Conservation (phyloP, 2,329 filamentous ascomycete genomes). For the Aschersonia sp. region DNA sequence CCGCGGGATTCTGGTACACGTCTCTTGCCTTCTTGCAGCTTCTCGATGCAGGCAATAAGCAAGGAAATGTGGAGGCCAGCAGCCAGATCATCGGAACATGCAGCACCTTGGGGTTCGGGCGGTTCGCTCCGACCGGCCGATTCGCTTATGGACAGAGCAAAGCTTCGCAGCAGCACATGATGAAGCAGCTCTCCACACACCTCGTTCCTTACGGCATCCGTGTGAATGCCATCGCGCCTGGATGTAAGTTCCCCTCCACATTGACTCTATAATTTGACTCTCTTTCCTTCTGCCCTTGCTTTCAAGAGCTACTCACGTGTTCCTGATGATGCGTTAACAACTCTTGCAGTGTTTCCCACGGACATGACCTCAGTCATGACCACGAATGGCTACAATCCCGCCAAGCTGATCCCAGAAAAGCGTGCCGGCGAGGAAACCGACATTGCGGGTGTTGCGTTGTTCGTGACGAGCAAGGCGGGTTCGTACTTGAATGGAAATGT, state of each 20-base stretch:
- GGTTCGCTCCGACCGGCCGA: slow-evolving; percentile 46
- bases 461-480: slow-evolving; percentile 41
- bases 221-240: slow-evolving; percentile 29
- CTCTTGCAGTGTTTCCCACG: slow-evolving; percentile 34
- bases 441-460: slow-evolving; percentile 46
- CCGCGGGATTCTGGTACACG: slow-evolving; percentile 54
- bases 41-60: slow-evolving; percentile 46
- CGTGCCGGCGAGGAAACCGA: slow-evolving; percentile 17
- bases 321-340: neutral
- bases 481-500: slow-evolving; percentile 48
- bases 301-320: neutral
- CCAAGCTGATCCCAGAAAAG: neutral
- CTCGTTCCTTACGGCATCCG: slow-evolving; percentile 48
- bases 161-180: slow-evolving; percentile 55
- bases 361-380: slow-evolving; percentile 26
- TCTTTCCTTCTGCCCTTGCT: neutral
- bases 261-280: neutral
- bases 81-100: slow-evolving; percentile 51
- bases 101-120: slow-evolving; percentile 56
- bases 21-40: slow-evolving; percentile 54
- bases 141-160: slow-evolving; percentile 64
- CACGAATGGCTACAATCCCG: neutral
- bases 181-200: slow-evolving; percentile 53
- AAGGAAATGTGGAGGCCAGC: slow-evolving; percentile 32
- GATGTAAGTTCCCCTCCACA: slow-evolving; percentile 17